Evolutionary conservation across 352 stramenopile genomes (phyloP), one percentile per base, ranked within the genome.

Genomic region (Globisporangium radiosum): DNA sequence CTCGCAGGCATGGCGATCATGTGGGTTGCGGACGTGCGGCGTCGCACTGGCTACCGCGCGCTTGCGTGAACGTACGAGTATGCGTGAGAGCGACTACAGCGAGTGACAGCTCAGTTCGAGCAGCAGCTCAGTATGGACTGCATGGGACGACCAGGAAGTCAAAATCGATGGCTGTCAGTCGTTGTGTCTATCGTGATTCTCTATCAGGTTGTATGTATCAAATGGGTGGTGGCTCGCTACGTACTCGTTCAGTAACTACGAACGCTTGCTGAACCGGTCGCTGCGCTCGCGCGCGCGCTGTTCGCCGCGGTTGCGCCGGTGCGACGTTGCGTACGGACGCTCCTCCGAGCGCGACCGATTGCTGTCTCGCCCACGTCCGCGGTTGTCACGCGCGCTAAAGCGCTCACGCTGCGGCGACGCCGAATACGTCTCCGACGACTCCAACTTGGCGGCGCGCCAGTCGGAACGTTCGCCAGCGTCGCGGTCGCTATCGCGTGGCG

Each of bases 1-100:
- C 5, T 76, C 36, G 43, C 76, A 2, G 73, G 71, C 47, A 70
- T 62, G 10, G 68, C 49, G 1, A 58, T 68, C 51, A 71, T 75
- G 36, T 72, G 63, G 68, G 51, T 83, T 62, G 62, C 55, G 53
- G 62, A 59, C 37, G 63, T 63, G 47, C 65, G 70, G 42, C 62
- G 67, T 19, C 71, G 59, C 37, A 56, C 62, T 8, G 69, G 56
- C 25, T 85, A 83, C 62, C 62, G 57, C 37, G 38, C 69, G 37
- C 61, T 85, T n/a, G 39, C 49, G 25, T 65, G 39, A 59, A 7
- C 43, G 38, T 37, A 5, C 13, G 5, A 36, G 49, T 42, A n/a
- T 17, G 25, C 7, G 36, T 45, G 48, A 15, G 37, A 43, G 19
- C 48, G 38, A 47, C 39, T 33, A 47, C 36, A 49, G 25, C 25